A percentile compares a stretch with the other conserved stretches of the same genome.
These are phyloP conservation scores for Pseudogymnoascus sp. DNA, from an alignment of 2,329 filamentous ascomycete species.

Conservation along the genomic window DNA sequence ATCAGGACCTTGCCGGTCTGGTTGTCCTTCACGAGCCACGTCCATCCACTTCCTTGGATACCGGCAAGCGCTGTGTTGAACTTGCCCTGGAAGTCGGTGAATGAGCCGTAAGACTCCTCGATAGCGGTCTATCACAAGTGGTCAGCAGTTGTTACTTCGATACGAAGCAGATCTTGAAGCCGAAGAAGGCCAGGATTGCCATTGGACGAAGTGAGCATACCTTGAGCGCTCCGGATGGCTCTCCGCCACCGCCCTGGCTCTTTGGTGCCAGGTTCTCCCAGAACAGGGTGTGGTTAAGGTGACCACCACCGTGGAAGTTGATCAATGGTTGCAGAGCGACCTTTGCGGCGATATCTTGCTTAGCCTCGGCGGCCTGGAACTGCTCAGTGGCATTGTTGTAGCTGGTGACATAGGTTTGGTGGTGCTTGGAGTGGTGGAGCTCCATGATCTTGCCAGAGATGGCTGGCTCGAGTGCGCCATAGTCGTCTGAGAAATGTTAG, in stretches of 20 bases:
- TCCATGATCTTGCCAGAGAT: constrained; percentile 94
- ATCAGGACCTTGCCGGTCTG: constrained; percentile 49
- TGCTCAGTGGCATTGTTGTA: constrained; percentile 75
- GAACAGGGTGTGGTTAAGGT: constrained; percentile 61
- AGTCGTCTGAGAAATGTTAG: constrained; percentile 61
- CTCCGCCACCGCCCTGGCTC: constrained; percentile 54
- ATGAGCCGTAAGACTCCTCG: constrained; percentile 38
- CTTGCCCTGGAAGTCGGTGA: constrained; percentile 47
- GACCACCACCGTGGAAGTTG: constrained; percentile 60
- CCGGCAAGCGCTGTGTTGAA: constrained; percentile 52
- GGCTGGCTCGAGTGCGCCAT: constrained; percentile 78
- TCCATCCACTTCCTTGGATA: constrained; percentile 53
- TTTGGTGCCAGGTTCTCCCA: constrained; percentile 64
- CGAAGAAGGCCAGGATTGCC: constrained; percentile 15
- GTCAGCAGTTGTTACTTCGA: constrained; percentile 18
- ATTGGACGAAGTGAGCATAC: constrained; percentile 25
- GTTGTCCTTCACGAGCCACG: constrained; percentile 48
- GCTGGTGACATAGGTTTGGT: constrained; percentile 86
- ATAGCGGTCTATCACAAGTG: constrained; percentile 24
- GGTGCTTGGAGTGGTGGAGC: constrained; percentile 89
- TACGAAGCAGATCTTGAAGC: too few relatives aligned
- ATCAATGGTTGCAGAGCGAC: constrained; percentile 50
- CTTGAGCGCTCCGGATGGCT: constrained; percentile 43
- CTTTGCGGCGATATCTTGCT: constrained; percentile 43
- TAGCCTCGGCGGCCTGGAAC: constrained; percentile 47